Base-by-base conservation (phyloP, 164 flowering plant genomes). In the Cinnamomum chago region DNA sequence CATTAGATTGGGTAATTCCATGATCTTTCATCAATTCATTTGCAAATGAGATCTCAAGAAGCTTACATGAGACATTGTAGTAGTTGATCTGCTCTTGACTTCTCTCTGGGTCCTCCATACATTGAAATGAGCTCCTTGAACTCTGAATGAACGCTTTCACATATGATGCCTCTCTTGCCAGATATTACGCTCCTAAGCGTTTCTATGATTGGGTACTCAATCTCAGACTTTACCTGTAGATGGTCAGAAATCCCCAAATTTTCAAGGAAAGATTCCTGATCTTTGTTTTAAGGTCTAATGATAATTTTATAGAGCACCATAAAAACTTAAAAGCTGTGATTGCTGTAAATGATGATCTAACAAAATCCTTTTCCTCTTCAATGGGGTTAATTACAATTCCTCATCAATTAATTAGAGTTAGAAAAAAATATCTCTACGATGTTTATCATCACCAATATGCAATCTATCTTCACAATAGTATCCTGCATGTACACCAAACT, bases 61-160 rank as follows among this genome's bases (percentile, higher is more conserved):
- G 81, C 91, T 90, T 79, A 93, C 98, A 70, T 62, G 71, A 95
- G 79, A 52, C 75, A 55, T 51, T 88, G 83, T 25, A 95, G 85
- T 72, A 91, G 81, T 30, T 73, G 78, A 72, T 81, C 82, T 65
- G 95, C 95, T 82, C 99, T 90, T 52, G 70, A 72, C 79, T 83
- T 89, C 83, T 93, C 99, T 70, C 83, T 89, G 25, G 86, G 81
- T 65, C 98, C 98, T 25, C 97, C 98, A 81, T 88, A 91, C 93
- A 91, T 87, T 51, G 82, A 81, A 5, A 95, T 85, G 51, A 95
- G 82, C 76, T 89, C 90, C 85, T 86, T 84, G 85, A 93, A 95
- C 83, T 93, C 99, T 15, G 78, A 79, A 72, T 66, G 72, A 73
- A 88, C 98, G 76, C 82, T 86, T 79, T 86, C 82, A 81, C 97